Evolutionary conservation across 495 filamentous ascomycete species (phyloP), one percentile per base, ranked within the genome.

Genomic region (Venustampulla echinocandica): DNA sequence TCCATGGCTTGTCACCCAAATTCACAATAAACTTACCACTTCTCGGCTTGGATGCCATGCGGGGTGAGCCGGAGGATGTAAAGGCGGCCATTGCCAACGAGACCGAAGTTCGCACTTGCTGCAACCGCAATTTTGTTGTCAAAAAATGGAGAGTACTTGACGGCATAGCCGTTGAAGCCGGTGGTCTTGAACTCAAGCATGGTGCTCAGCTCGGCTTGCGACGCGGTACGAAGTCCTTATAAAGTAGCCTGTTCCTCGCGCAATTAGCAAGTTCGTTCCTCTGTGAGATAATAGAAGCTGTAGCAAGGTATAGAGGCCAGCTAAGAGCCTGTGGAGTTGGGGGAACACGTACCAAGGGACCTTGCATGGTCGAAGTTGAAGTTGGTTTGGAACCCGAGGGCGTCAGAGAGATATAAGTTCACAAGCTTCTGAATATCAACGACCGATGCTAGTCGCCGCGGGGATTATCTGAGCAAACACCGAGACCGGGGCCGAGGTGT

Each of bases 61-160:
- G 86, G 71, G 4, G 84, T 90, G 46, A 98, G 65, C 28, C 80
- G 79, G 11, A 96, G 71, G 41, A 90, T 80, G 54, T 81, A 95
- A 1, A 97, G 61, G 20, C 90, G 76, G 21, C 92, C 92, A 71
- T 98, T 98, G 45, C 92, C 92, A 4, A 97, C 93, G 18, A 98
- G 85, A 17, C 93, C 92, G 62, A 89, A 98, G 69, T 98, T 95
- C 34, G 89, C 79, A 6, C 87, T 79, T 4, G 85, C 76, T 20
- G 85, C 82, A 50, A 93, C 85, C 38, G 92, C 93, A 19, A 98
- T 75, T 25, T 89, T 82, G 41, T 84, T 89, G 68, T 96, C 90
- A 71, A 90, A 92, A 73, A 95, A 98, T 27, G 92, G 89, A 17
- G 90, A 96, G 73, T 95, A 98, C 65, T 95, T 94, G 57, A 94